Conservation (phyloP, 1,284 basidiomycete genomes). For the Papiliotrema flavescens region DNA sequence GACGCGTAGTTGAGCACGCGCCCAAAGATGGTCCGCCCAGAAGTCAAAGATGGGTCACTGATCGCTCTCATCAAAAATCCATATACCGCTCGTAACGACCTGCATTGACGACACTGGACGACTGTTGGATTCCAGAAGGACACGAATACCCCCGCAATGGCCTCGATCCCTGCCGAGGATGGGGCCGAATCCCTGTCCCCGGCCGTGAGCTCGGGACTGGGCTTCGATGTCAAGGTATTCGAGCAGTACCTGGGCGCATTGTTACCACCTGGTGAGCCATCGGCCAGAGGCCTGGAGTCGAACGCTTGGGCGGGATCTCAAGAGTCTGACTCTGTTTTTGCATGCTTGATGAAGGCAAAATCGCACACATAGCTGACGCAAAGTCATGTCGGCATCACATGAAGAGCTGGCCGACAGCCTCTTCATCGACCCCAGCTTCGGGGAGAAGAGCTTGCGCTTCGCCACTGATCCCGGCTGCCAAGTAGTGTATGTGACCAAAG, state of each 20-base stretch:
- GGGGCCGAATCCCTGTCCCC: conserved; percentile 17
- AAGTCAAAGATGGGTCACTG: no score
- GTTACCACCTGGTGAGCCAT: conserved; percentile 41
- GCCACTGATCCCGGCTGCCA: conserved; percentile 42
- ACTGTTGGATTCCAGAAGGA: background rate
- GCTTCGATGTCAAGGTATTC: conserved; percentile 45
- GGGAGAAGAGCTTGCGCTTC: conserved; percentile 44
- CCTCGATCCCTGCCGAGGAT: conserved; percentile 19
- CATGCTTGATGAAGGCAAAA: no score
- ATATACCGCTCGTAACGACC: background rate
- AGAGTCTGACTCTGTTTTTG: background rate
- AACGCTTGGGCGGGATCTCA: background rate
- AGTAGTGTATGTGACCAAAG: conserved; percentile 47
- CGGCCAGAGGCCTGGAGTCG: no score
- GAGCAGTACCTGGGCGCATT: conserved; percentile 36
- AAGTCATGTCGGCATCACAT: conserved; percentile 45
- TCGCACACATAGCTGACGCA: background rate
- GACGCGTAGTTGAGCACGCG: no score
- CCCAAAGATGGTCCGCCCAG: no score
- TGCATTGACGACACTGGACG: background rate
- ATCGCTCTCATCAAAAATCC: no score
- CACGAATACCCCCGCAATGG: background rate
- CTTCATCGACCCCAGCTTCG: conserved; percentile 43
- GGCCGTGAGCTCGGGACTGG: conserved; percentile 15
- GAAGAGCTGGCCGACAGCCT: conserved; percentile 40